Evolutionary conservation across 2,329 filamentous ascomycete genomes (phyloP).

Genomic region (Niveomyces coronatus): DNA sequence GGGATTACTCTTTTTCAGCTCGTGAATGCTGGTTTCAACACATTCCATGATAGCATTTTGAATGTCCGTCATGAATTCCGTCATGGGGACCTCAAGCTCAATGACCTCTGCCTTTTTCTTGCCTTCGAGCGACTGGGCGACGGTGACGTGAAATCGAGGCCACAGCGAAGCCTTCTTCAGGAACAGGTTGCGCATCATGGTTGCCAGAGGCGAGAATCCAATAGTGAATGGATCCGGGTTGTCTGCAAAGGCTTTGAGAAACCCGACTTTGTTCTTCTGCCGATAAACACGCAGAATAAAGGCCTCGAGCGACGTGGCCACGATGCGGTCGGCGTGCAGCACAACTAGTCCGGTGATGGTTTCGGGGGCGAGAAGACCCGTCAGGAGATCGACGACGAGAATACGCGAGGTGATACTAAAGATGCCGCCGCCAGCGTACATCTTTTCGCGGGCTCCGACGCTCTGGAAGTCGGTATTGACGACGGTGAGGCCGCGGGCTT

Average conservation of each 20-base stretch:
- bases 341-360: constrained; percentile 80
- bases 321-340: constrained; percentile 77
- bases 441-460: constrained; percentile 77
- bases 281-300: constrained; percentile 92
- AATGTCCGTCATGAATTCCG: constrained; percentile 82
- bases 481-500: constrained; percentile 74
- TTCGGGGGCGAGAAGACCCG: constrained; percentile 68
- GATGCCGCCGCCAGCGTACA: constrained; percentile 82
- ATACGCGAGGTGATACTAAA: constrained; percentile 96
- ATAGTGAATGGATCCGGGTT: constrained; percentile 81
- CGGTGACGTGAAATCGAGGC: constrained; percentile 85
- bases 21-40: constrained; percentile 86
- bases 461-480: constrained; percentile 94
- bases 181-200: constrained; percentile 83
- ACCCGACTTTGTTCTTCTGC: constrained; percentile 87
- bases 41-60: constrained; percentile 94
- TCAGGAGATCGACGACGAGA: constrained; percentile 84
- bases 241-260: constrained; percentile 93
- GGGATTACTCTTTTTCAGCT: constrained; percentile 82
- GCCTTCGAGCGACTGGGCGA: constrained; percentile 82
- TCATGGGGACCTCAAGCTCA: constrained; percentile 94
- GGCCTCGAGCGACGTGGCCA: constrained; percentile 82
- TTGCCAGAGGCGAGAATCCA: constrained; percentile 78
- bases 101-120: constrained; percentile 94
- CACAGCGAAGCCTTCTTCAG: constrained; percentile 80